Evolutionary conservation across 2,329 filamentous ascomycete species (phyloP).

Genomic region (Zalaria obscura): DNA sequence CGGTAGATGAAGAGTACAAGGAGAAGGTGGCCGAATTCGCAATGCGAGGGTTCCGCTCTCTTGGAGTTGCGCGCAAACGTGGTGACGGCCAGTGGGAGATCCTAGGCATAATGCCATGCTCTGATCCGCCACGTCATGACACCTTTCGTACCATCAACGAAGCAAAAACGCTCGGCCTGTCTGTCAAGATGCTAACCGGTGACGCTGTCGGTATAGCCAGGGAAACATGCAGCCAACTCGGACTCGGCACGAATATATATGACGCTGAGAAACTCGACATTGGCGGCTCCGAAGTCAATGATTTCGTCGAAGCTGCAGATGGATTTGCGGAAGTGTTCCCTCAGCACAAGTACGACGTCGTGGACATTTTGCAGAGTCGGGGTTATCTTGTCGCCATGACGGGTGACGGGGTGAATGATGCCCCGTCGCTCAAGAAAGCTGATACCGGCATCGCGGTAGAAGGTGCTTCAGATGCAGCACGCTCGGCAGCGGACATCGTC

Average conservation of each 20-base stretch:
- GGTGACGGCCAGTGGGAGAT: constrained; percentile 75
- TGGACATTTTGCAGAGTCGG: constrained; percentile 26
- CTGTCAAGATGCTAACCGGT: constrained; percentile 35
- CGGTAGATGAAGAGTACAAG: constrained; percentile 71
- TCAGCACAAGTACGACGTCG: constrained; percentile 33
- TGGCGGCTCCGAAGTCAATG: constrained; percentile 26
- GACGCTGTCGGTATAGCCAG: constrained; percentile 31
- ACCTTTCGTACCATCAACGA: constrained; percentile 24
- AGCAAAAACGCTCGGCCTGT: constrained; percentile 31
- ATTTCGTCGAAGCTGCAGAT: constrained; percentile 30
- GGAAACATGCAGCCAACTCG: constrained; percentile 31
- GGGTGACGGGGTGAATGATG: constrained; percentile 31
- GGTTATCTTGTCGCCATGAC: constrained; percentile 28
- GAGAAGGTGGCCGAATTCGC: constrained; percentile 87
- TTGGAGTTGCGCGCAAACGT: constrained; percentile 84
- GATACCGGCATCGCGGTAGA: constrained; percentile 38
- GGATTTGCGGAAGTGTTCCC: constrained; percentile 31
- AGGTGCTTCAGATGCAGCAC: constrained; percentile 79
- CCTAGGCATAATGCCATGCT: constrained; percentile 80
- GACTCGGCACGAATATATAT: constrained; percentile 31
- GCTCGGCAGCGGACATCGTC: constrained; percentile 84
- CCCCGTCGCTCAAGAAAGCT: constrained; percentile 28
- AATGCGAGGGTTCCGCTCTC: constrained; percentile 83
- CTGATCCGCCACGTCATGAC: constrained; percentile 16
- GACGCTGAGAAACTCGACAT: constrained; percentile 27